These are phyloP conservation scores for Ceratocystis alfenasii DNA, from an alignment of 2,329 filamentous ascomycete species.

Conservation along the genomic window DNA sequence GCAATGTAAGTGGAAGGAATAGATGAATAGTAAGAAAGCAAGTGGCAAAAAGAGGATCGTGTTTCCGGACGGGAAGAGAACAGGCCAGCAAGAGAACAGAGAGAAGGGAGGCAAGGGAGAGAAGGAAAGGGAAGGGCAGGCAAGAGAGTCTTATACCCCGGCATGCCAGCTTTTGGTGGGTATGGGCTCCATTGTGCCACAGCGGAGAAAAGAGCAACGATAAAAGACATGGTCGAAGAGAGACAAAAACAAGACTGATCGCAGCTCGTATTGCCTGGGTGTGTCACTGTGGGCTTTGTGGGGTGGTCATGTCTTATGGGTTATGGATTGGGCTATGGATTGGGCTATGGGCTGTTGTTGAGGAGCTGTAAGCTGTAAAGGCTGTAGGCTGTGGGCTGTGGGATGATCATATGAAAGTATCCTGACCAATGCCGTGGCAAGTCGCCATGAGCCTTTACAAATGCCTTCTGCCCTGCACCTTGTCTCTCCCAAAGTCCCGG, in stretches of 20 bases:
- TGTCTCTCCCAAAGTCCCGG: background rate
- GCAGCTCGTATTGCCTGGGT: constrained; percentile 11
- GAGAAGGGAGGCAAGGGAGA: background rate
- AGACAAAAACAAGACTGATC: background rate
- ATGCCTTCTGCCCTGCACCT: background rate
- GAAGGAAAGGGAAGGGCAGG: background rate
- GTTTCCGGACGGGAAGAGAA: background rate
- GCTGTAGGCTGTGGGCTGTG: too few species aligned
- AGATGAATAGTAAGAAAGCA: background rate
- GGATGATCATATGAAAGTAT: too few species aligned
- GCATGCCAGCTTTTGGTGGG: background rate
- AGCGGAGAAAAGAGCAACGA: background rate
- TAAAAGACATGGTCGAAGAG: background rate
- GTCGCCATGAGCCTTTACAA: too few species aligned
- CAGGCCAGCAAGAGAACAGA: background rate
- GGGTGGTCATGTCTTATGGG: background rate
- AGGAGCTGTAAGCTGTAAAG: background rate
- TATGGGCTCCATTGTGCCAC: background rate
- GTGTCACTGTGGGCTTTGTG: background rate
- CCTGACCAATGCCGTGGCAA: too few species aligned
- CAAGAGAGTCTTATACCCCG: constrained; percentile 1
- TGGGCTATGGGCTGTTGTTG: background rate
- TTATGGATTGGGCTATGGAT: background rate
- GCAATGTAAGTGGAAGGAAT: background rate
- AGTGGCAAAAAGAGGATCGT: background rate